Conservation (phyloP, 1,139 yeast species). For the Suzukiozyma palmioleophila region DNA sequence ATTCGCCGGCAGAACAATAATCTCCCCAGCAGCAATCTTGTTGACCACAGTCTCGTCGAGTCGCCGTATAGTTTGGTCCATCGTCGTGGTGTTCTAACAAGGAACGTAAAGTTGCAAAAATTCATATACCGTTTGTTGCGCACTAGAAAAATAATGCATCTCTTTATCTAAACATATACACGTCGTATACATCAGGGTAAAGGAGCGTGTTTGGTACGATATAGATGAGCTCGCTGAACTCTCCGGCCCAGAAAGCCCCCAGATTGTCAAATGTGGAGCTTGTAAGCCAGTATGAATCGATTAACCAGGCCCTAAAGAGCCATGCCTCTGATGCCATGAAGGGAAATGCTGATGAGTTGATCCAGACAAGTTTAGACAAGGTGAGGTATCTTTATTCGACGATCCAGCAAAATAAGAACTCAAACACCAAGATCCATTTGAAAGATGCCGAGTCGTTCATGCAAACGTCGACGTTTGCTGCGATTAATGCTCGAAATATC, state of each 20-base stretch:
- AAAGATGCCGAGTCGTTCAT: constrained; percentile 39
- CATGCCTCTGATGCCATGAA: constrained; percentile 27
- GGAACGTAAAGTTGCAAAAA: too few relatives aligned
- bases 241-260: constrained; percentile 1
- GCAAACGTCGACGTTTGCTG: constrained; percentile 38
- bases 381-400: constrained; percentile 25
- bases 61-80: constrained; percentile 23
- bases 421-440: constrained; percentile 18
- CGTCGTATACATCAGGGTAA: constrained; percentile 6
- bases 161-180: neutral
- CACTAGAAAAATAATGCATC: neutral
- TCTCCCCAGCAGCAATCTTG: constrained; percentile 96
- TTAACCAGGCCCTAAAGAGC: constrained; percentile 18
- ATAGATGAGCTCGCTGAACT: neutral
- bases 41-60: constrained; percentile 72
- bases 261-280: constrained; percentile 14
- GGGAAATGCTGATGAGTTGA: constrained; percentile 30
- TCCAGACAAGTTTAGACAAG: constrained; percentile 24
- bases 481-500: constrained; percentile 53
- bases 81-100: neutral
- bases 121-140: neutral
- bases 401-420: constrained; percentile 27
- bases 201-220: constrained; percentile 6
- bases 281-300: constrained; percentile 21
- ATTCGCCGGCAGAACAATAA: constrained; percentile 88